These are phyloP conservation scores for Arabidopsis hybrid DNA, from an alignment of 441 rosid species.

Conservation along the genomic window DNA sequence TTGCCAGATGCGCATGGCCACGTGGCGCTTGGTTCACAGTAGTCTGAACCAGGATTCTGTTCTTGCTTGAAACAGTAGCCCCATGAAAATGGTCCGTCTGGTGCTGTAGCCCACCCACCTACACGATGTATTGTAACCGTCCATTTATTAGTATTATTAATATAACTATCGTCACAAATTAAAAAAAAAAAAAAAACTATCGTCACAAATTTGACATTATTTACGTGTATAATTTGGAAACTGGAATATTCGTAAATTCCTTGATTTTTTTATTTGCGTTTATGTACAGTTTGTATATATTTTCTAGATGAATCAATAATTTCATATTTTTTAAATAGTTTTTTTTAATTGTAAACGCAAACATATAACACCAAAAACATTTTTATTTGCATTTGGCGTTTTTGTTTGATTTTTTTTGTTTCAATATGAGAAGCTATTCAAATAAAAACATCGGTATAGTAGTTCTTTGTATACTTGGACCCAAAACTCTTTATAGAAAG, in stretches of 20 bases:
- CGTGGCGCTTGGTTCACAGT: constrained; percentile 44
- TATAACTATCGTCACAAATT: neutral
- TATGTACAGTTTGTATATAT: neutral
- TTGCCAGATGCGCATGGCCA: constrained; percentile 60
- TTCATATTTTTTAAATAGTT: no score
- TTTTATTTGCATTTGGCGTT: no score
- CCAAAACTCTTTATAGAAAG: no score
- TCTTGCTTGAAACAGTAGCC: constrained; percentile 63
- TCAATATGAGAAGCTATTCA: no score
- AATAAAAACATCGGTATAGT: no score
- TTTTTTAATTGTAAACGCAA: no score
- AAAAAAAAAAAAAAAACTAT: no score
- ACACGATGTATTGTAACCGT: constrained; percentile 2
- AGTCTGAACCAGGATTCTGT: constrained; percentile 42
- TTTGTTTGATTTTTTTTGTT: no score
- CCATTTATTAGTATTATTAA: constrained; percentile 15
- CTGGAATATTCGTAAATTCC: neutral
- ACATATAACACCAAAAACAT: no score
- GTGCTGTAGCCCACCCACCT: constrained; percentile 63
- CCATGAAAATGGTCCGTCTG: constrained; percentile 65
- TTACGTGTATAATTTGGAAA: neutral
- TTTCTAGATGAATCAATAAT: neutral
- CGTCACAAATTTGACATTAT: no score
- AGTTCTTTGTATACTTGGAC: no score
- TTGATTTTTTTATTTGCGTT: neutral